These are phyloP conservation scores for Colletotrichum siamense DNA, from an alignment of 2,329 filamentous ascomycete genomes.

Conservation along the genomic window DNA sequence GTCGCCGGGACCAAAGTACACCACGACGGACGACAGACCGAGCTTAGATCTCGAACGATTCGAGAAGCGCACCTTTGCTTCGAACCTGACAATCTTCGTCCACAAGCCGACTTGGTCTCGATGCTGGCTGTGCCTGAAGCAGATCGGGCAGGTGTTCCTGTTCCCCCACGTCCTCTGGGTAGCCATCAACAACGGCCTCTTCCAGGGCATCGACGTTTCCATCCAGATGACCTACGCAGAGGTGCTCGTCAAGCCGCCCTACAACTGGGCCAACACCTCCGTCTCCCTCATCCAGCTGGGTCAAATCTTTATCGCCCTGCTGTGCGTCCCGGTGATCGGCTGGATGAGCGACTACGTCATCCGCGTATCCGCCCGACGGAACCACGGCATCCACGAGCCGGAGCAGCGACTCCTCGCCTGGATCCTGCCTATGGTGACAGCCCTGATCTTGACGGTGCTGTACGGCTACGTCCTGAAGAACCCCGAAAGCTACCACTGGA, in stretches of 20 bases:
- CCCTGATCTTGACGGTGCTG: slow-evolving; percentile 3
- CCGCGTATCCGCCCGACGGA: slow-evolving; percentile 36
- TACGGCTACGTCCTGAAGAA: slow-evolving; percentile 13
- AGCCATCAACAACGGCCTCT: slow-evolving; percentile 14
- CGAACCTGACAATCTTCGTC: background rate
- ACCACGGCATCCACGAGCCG: slow-evolving; percentile 45
- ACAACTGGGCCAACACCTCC: slow-evolving; percentile 18
- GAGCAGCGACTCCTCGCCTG: slow-evolving; percentile 39
- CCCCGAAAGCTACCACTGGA: slow-evolving; percentile 15
- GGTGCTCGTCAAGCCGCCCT: slow-evolving; percentile 12
- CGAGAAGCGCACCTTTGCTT: background rate
- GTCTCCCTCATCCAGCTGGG: slow-evolving; percentile 16
- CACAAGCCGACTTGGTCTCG: background rate
- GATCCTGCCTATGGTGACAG: slow-evolving; percentile 13
- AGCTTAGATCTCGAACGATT: background rate
- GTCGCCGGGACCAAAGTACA: background rate
- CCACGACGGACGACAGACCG: background rate
- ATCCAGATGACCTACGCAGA: slow-evolving; percentile 20
- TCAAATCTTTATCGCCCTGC: background rate
- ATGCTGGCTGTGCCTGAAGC: slow-evolving; percentile 1
- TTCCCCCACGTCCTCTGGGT: slow-evolving; percentile 20
- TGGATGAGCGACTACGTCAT: slow-evolving; percentile 19
- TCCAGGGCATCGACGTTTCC: slow-evolving; percentile 17
- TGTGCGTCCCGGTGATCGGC: slow-evolving; percentile 13
- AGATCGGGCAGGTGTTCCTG: slow-evolving; percentile 16